Evolutionary conservation across 23 red algal genomes (phyloP).

Genomic region (Gracilaria vermiculophylla): DNA sequence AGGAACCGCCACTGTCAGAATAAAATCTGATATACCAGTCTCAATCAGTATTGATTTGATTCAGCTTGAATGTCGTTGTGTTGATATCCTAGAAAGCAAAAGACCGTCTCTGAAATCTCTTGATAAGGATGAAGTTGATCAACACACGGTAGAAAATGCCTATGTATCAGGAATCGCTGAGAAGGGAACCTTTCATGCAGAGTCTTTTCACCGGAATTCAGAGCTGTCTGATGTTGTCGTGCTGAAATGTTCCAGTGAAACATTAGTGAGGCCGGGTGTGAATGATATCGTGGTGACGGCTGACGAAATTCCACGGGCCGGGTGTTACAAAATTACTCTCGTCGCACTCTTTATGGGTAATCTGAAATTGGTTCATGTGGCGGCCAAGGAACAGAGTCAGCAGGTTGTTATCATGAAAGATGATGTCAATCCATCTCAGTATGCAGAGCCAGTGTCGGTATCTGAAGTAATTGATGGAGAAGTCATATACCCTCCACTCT

Average conservation of each 20-base stretch:
- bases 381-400: not conserved
- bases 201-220: not conserved
- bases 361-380: slow-evolving; percentile 60
- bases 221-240: slow-evolving; percentile 29
- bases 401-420: slow-evolving; percentile 39
- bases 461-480: slow-evolving; percentile 20
- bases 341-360: slow-evolving; percentile 61
- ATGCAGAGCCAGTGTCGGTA: not conserved
- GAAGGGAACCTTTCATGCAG: not conserved
- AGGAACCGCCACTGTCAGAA: slow-evolving; percentile 46
- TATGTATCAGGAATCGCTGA: not conserved
- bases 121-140: not conserved
- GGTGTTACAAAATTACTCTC: slow-evolving; percentile 44
- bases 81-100: not conserved
- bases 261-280: slow-evolving; percentile 5
- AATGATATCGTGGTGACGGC: slow-evolving; percentile 26
- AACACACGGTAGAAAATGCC: not conserved
- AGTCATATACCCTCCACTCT: slow-evolving; percentile 51
- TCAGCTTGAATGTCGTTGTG: slow-evolving; percentile 48
- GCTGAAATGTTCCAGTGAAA: slow-evolving; percentile 9
- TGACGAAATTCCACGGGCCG: slow-evolving; percentile 56
- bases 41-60: slow-evolving; percentile 38
- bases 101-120: slow-evolving; percentile 7
- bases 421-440: not conserved
- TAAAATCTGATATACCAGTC: slow-evolving; percentile 58